A percentile compares a stretch with the other conserved stretches of the same genome.
phyloP scores from a whole-genome alignment of 2,329 filamentous ascomycete species.

The Penicillium sp. region DNA sequence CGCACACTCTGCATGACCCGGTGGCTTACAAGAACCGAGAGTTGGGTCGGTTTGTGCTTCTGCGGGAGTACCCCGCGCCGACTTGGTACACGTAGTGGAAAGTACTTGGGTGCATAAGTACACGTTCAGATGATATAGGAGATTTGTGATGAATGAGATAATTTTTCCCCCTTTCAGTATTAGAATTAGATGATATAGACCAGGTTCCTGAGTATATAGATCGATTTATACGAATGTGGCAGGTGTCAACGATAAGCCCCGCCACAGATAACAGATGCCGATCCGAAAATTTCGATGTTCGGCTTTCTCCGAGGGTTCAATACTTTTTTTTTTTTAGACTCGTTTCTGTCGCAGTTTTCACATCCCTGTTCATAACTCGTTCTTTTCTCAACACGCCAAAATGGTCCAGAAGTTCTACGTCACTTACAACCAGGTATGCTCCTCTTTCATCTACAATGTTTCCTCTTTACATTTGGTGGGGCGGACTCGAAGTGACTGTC shows the following conservation, averaged over 20 bases:
- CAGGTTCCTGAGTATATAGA: background rate
- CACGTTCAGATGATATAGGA: background rate
- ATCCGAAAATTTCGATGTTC: background rate
- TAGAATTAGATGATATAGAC: background rate
- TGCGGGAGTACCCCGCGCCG: slow-evolving; percentile 58
- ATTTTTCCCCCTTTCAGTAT: background rate
- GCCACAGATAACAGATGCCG: slow-evolving; percentile 1
- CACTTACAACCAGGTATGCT: slow-evolving; percentile 83
- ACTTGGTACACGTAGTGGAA: slow-evolving; percentile 60
- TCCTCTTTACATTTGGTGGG: background rate
- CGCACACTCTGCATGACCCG: slow-evolving; percentile 66
- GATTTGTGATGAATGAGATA: background rate
- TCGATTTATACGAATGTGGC: background rate
- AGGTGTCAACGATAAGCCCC: background rate
- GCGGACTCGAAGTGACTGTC: background rate
- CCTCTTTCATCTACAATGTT: background rate
- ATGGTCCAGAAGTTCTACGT: slow-evolving; percentile 87
- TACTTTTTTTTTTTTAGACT: background rate
- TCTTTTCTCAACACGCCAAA: slow-evolving; percentile 35
- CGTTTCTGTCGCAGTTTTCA: background rate
- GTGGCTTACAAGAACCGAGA: slow-evolving; percentile 68
- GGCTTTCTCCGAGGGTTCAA: background rate
- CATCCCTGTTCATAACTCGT: background rate
- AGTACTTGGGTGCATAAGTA: too few species aligned
- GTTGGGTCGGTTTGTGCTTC: slow-evolving; percentile 57